Base-by-base conservation (phyloP, 306 rosid genomes). In the Spatholobus suberectus region DNA sequence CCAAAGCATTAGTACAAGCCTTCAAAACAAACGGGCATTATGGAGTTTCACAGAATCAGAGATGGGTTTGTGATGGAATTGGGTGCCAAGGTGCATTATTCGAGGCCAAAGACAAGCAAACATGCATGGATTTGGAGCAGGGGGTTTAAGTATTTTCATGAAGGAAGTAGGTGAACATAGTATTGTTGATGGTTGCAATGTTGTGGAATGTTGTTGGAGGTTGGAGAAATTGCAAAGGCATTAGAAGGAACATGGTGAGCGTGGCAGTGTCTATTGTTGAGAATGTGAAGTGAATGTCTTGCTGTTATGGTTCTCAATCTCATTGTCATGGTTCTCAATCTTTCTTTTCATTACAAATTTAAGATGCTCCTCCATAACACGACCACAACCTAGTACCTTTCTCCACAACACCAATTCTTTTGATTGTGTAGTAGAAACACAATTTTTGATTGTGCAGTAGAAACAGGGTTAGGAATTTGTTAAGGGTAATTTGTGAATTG, bases 21-120 rank as follows among this genome's bases (percentile, higher is more conserved):
- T 84, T 90, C 85, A 92, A 79, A 73, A 86, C 89, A 83, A 90
- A 92, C 72, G 90, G 35, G 90, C 92, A 92, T 90, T 70, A 90
- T 54, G 15, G 90, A 82, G 54, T 92, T 92, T 85, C 89, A 90
- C 58, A 90, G 57, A 81, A 73, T 24, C 55, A 87, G 81, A 84
- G 85, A 38, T 84, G 91, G 94, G 88, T 75, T 87, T 59, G 73
- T 65, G 17, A 77, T 29, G 66, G 77, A 90, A 80, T 71, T 44
- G 61, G 86, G 83, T 40, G 89, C 44, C 67, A 69, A 35, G 52
- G 46, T 65, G 71, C 71, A 65, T 35, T 86, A 77, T 34, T 73
- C 65, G 40, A 89, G 70, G 49, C 93, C 91, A 10, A 90, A 87
- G 41, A 89, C 86, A 67, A 89, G 15, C 41, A 92, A 59, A 24